Percentiles rank a stretch among this genome's conserved stretches.
Conservation (phyloP, 2,329 filamentous ascomycete species). For the Hortaea sp. region DNA sequence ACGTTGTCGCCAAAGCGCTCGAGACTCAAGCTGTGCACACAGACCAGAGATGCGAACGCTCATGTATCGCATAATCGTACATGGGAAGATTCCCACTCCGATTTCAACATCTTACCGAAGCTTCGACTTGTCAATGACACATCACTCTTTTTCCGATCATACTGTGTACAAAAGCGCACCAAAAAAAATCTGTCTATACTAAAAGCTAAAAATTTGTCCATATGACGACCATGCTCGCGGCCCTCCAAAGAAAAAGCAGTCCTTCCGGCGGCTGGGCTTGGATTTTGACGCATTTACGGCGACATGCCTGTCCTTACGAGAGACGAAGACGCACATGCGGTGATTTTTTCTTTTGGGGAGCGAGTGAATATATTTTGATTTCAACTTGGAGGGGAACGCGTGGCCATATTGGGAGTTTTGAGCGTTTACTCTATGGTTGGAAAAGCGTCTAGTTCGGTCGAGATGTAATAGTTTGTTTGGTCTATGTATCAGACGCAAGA, state of each 20-base stretch:
- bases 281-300: not conserved
- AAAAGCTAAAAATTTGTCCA: not conserved
- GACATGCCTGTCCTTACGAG: not conserved
- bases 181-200: not conserved
- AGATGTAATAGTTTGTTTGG: too few relatives aligned
- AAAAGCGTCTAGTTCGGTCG: too few relatives aligned
- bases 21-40: slow-evolving; percentile 55
- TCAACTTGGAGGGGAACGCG: too few relatives aligned
- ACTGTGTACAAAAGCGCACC: not conserved
- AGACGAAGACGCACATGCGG: too few relatives aligned
- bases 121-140: not conserved
- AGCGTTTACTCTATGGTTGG: too few relatives aligned
- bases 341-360: too few relatives aligned
- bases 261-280: not conserved
- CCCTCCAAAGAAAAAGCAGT: not conserved
- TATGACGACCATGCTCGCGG: not conserved
- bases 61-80: slow-evolving; percentile 11
- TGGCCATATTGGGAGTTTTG: too few relatives aligned
- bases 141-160: too few relatives aligned
- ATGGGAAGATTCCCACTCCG: too few relatives aligned
- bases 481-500: too few relatives aligned
- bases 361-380: too few relatives aligned
- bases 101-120: too few relatives aligned
- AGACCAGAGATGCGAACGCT: slow-evolving; percentile 48
- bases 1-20: slow-evolving; percentile 56